Conservation (phyloP, 2,329 filamentous ascomycete species). For the Nothomitra cinnamomea region DNA sequence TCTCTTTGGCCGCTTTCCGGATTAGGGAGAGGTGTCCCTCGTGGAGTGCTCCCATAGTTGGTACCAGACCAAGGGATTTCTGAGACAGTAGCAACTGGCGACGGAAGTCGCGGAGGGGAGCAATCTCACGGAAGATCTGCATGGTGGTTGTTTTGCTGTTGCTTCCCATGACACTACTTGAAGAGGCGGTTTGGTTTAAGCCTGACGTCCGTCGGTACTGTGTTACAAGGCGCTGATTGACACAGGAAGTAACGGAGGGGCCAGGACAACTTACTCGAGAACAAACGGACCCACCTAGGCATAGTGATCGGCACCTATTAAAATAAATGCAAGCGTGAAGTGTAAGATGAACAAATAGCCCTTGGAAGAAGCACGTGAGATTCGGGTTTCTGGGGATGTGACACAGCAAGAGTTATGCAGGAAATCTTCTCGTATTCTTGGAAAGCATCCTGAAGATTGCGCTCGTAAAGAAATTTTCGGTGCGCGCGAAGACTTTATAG, state of each 20-base stretch:
- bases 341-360: background rate
- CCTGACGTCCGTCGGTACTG: background rate
- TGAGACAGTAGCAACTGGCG: slow-evolving; percentile 46
- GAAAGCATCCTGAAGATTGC: background rate
- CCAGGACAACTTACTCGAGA: background rate
- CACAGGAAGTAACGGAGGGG: background rate
- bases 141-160: slow-evolving; percentile 23
- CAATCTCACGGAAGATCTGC: slow-evolving; percentile 59
- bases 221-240: background rate
- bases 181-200: background rate
- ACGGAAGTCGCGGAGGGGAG: slow-evolving; percentile 53
- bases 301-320: background rate
- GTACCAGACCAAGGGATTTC: slow-evolving; percentile 69
- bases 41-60: slow-evolving; percentile 97
- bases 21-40: slow-evolving; percentile 76
- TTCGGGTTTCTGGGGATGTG: background rate
- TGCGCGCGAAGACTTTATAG: background rate
- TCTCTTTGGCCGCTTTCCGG: slow-evolving; percentile 65
- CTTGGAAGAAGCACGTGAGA: background rate
- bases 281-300: background rate
- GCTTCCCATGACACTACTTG: background rate
- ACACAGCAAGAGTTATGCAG: background rate
- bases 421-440: background rate
- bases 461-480: background rate
- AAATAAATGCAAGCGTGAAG: background rate